Base-by-base conservation (phyloP, 352 stramenopile genomes). In the Pythium phragmitis region DNA sequence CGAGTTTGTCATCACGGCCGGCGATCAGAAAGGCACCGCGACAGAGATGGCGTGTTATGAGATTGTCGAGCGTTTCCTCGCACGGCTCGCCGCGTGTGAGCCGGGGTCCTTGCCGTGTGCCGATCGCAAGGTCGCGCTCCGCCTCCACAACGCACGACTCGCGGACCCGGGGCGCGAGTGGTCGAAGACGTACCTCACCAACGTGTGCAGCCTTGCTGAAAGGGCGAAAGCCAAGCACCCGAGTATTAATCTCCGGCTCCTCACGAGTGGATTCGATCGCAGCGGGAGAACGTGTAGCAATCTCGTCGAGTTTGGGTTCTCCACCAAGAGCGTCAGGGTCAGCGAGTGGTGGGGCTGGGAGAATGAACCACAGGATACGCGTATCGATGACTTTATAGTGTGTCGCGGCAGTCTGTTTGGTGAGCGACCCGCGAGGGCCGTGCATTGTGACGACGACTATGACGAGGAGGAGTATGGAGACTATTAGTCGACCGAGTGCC, bases 281-380 rank as follows among this genome's bases (percentile, higher is more conserved):
- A 26, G 3, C 2, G 37, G 0, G 0, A 37, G 33, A 7, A 33
- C 21, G 5, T 68, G 51, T n/a, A 39, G 49, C 34, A 36, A 62
- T n/a, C 36, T 68, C n/a, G n/a, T 49, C 8, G 60, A 68, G 13
- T 57, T 68, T 43, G 52, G 52, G 3, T 57, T 68, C 26, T 68
- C 51, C 36, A 68, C 60, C 1, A 46, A 26, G 12, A 36, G 2
- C 0, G 28, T 23, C 30, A 61, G 9, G 23, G 7, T 56, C 4
- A 68, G 57, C 28, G 33, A 21, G 21, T 68, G 60, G 63, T 65
- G 49, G 49, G 63, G 63, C 7, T 65, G 63, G 55, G 37, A 37
- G 21, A 45, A 61, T 26, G 56, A 64, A 26, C 39, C 49, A 7
- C 59, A 66, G 28, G 59, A 66, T 21, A 68, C 54, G 11, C 46